A percentile compares a stretch with the other conserved stretches of the same genome.
Conservation (phyloP, 1,284 basidiomycete species). For the Irpex sp. region DNA sequence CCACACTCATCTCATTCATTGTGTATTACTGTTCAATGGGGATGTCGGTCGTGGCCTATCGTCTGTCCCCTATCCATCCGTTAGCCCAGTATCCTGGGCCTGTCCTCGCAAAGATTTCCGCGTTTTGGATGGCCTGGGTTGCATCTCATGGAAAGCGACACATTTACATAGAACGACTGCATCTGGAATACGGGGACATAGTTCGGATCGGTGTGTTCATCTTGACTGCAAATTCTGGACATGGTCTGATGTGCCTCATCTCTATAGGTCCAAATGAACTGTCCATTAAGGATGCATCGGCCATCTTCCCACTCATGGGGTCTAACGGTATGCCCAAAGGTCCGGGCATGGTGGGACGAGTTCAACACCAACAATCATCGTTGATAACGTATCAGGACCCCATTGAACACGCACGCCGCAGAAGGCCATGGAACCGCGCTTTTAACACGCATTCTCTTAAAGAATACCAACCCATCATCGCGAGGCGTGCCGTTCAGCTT, state of each 20-base stretch:
- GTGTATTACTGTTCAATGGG: constrained; percentile 6
- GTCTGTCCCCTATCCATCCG: constrained; percentile 14
- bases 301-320: constrained; percentile 13
- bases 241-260: neutral
- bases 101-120: constrained; percentile 8
- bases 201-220: constrained; percentile 16
- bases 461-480: constrained; percentile 46
- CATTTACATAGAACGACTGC: constrained; percentile 13
- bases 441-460: constrained; percentile 47
- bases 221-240: neutral
- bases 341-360: constrained; percentile 20
- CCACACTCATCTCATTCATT: neutral
- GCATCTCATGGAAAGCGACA: constrained; percentile 14
- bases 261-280: constrained; percentile 16
- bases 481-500: constrained; percentile 35
- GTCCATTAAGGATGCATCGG: constrained; percentile 13
- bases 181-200: constrained; percentile 17
- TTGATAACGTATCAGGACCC: constrained; percentile 32
- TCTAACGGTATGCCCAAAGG: constrained; percentile 15
- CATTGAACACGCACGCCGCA: constrained; percentile 40
- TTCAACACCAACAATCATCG: constrained; percentile 9
- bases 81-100: constrained; percentile 13
- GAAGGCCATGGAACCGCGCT: constrained; percentile 50
- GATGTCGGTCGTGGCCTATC: constrained; percentile 14
- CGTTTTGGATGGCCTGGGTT: constrained; percentile 8